Percentiles rank a stretch among this genome's conserved stretches.
phyloP scores from a whole-genome alignment of 257 asterid species.

The Solanum habrochaites region DNA sequence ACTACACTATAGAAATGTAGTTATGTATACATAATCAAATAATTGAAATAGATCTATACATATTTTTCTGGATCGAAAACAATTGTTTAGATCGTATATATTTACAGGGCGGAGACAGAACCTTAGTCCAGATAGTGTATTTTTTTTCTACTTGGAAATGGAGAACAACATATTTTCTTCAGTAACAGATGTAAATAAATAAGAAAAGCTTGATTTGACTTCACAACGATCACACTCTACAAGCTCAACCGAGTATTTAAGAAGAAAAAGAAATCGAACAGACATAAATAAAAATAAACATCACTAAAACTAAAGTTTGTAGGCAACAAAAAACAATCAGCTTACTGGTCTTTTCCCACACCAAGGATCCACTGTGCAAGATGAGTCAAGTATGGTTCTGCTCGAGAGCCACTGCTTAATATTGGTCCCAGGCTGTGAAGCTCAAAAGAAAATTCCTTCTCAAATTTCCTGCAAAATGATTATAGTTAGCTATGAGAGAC shows the following conservation, averaged over 20 bases:
- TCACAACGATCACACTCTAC: neutral
- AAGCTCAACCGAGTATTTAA: neutral
- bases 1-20: neutral
- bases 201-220: neutral
- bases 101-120: neutral
- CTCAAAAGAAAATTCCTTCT: constrained; percentile 63
- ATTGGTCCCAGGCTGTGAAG: constrained; percentile 84
- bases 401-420: constrained; percentile 76
- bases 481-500: neutral
- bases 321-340: neutral
- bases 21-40: neutral
- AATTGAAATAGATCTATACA: neutral
- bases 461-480: constrained; percentile 62
- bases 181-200: neutral
- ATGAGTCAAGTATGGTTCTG: constrained; percentile 92
- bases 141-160: neutral
- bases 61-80: neutral
- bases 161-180: neutral
- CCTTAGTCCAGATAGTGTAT: too few species aligned
- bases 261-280: neutral
- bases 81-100: neutral
- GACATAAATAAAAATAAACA: neutral
- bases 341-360: constrained; percentile 61
- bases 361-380: constrained; percentile 98
- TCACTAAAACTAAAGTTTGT: neutral